phyloP scores from a whole-genome alignment of 164 flowering plant genomes.

The Macadamia tetraphylla region DNA sequence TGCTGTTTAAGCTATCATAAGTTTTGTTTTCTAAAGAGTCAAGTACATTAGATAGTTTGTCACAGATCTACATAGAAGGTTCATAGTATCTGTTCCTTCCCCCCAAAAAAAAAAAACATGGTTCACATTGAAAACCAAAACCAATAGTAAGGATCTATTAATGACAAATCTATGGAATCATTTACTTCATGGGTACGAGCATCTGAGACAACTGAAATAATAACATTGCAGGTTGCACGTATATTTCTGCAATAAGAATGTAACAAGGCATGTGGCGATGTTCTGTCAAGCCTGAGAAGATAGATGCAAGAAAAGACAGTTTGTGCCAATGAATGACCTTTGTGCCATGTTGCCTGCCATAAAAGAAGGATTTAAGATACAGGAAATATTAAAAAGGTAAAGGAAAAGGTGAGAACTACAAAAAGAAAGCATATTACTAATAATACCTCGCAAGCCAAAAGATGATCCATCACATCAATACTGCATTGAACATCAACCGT shows the following conservation, averaged over 20 bases:
- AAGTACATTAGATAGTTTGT: too few relatives aligned
- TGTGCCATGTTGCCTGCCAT: constrained; percentile 98
- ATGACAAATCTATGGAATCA: constrained; percentile 23
- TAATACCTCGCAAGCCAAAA: constrained; percentile 87
- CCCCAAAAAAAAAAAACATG: background rate
- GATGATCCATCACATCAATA: constrained; percentile 93
- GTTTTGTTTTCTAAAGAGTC: too few relatives aligned
- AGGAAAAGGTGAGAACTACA: background rate
- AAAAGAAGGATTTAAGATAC: constrained; percentile 6
- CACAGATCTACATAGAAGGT: too few relatives aligned
- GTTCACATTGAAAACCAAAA: background rate
- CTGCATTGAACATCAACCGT: constrained; percentile 61
- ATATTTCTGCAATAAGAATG: constrained; percentile 79
- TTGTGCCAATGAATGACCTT: constrained; percentile 91
- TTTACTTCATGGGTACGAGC: constrained; percentile 98
- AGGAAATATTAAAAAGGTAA: background rate
- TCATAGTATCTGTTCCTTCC: too few relatives aligned
- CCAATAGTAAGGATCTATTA: constrained; percentile 3
- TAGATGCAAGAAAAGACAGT: constrained; percentile 93
- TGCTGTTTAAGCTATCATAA: too few relatives aligned
- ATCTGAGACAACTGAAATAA: constrained; percentile 75
- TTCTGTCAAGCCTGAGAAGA: constrained; percentile 77
- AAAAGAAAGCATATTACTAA: constrained; percentile 2
- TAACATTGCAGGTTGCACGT: constrained; percentile 83
- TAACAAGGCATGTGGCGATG: constrained; percentile 73